Evolutionary conservation across 306 rosid species (phyloP).

Genomic region (Cicer pinnatifidum): DNA sequence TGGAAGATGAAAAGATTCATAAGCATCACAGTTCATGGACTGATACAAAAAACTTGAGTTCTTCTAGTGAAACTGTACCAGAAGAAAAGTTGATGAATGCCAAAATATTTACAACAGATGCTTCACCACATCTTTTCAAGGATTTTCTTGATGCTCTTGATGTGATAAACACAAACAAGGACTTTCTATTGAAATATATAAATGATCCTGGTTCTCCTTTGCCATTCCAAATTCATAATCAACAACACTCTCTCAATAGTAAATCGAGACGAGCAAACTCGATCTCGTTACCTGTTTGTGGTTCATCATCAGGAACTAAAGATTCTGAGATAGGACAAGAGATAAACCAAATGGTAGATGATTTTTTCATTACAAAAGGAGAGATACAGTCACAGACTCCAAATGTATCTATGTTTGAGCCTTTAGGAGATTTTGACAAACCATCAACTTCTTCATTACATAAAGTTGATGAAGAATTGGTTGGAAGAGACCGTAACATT

Average conservation of each 20-base stretch:
- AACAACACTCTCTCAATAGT: constrained; percentile 41
- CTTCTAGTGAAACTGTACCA: neutral
- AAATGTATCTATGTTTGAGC: neutral
- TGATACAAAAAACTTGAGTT: constrained; percentile 11
- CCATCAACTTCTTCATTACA: constrained; percentile 35
- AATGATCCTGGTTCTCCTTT: constrained; percentile 64
- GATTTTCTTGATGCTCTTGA: constrained; percentile 71
- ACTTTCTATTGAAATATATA: constrained; percentile 53
- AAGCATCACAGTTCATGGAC: constrained; percentile 31
- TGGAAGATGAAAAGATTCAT: constrained; percentile 33
- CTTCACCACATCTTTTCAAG: constrained; percentile 56
- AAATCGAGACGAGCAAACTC: constrained; percentile 51
- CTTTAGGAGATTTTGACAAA: neutral
- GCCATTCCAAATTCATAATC: constrained; percentile 43
- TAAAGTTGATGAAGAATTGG: constrained; percentile 5
- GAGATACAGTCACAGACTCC: constrained; percentile 26
- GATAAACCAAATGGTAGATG: constrained; percentile 39
- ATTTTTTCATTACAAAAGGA: neutral
- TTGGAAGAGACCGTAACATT: constrained; percentile 2
- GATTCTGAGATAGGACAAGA: constrained; percentile 43
- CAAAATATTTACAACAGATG: constrained; percentile 53
- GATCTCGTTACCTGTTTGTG: constrained; percentile 55
- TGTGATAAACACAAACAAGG: constrained; percentile 59
- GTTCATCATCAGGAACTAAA: constrained; percentile 41
- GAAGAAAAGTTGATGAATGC: constrained; percentile 52